Conservation (phyloP, 2,329 filamentous ascomycete genomes). For the Exserohilum turcica region DNA sequence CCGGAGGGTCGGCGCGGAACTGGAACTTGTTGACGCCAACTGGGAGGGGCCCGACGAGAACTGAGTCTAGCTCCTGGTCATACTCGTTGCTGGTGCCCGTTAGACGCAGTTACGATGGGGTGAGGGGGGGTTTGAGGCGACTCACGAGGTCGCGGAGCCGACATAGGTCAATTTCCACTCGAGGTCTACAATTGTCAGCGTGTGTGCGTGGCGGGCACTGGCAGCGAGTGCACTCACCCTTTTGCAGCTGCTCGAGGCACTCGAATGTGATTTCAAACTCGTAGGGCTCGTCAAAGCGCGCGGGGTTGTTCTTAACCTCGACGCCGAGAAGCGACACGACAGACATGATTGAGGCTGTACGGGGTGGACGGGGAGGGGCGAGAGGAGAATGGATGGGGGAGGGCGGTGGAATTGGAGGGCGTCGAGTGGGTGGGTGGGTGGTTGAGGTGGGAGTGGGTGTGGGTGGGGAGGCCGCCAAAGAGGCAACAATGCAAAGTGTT, state of each 20-base stretch:
- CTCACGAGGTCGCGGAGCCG: constrained; percentile 94
- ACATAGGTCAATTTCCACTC: constrained; percentile 99
- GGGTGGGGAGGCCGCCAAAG: constrained; percentile 11
- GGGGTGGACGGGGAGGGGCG: constrained; percentile 5
- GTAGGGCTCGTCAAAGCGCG: constrained; percentile 89
- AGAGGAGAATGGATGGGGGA: not conserved
- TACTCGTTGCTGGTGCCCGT: constrained; percentile 75
- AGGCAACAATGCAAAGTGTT: constrained; percentile 21
- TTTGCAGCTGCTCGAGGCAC: constrained; percentile 91
- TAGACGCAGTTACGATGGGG: constrained; percentile 6
- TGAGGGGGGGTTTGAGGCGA: constrained; percentile 26
- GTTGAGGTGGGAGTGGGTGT: not conserved
- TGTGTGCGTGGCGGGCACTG: constrained; percentile 8
- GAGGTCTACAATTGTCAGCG: constrained; percentile 67
- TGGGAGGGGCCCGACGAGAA: constrained; percentile 96
- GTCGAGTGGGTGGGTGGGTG: constrained; percentile 1
- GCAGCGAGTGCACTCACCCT: constrained; percentile 63
- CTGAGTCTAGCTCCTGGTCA: constrained; percentile 96
- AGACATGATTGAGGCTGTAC: constrained; percentile 69
- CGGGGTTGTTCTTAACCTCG: constrained; percentile 95
- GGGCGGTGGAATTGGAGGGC: constrained; percentile 1
- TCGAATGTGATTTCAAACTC: constrained; percentile 99
- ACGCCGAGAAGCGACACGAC: constrained; percentile 95
- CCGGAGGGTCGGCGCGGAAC: constrained; percentile 92
- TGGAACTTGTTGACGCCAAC: constrained; percentile 98